Evolutionary conservation across 2,329 filamentous ascomycete genomes (phyloP).

Genomic region (Sporothrix phasma): DNA sequence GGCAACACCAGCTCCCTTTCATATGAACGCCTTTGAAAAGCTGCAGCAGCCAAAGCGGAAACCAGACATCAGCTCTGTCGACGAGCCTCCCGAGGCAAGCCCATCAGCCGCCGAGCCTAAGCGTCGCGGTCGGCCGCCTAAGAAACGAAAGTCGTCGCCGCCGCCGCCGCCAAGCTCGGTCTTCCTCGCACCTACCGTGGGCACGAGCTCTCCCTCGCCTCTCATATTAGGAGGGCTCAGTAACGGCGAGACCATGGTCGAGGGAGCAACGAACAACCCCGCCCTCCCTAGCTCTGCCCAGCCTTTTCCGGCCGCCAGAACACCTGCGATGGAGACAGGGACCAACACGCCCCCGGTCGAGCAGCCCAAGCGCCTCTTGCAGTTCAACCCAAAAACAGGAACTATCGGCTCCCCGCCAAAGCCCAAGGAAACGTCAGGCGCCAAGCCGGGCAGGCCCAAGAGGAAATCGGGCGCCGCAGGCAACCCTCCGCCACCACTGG

Average conservation of each 20-base stretch:
- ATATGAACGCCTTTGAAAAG: slow-evolving; percentile 5
- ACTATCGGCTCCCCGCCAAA: slow-evolving; percentile 53
- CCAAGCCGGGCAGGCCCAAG: not conserved
- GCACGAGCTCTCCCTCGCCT: not conserved
- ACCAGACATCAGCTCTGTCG: slow-evolving; percentile 16
- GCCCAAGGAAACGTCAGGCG: slow-evolving; percentile 17
- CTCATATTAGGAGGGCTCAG: not conserved
- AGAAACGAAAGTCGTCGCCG: slow-evolving; percentile 20
- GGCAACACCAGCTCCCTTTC: not conserved
- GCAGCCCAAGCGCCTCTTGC: slow-evolving; percentile 40
- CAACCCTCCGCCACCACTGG: not conserved
- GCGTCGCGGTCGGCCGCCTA: slow-evolving; percentile 21
- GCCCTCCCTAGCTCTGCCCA: not conserved
- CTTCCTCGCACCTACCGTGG: not conserved
- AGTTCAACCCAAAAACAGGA: slow-evolving; percentile 49
- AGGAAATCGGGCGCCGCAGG: slow-evolving; percentile 1
- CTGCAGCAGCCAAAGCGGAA: slow-evolving; percentile 11
- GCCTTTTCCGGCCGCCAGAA: not conserved
- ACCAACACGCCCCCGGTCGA: not conserved
- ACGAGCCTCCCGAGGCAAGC: not conserved
- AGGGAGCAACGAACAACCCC: not conserved
- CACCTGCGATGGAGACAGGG: not conserved
- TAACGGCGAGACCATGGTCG: not conserved
- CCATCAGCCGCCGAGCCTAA: not conserved
- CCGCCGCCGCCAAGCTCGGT: not conserved